Conservation (phyloP, 1,284 basidiomycete species). For the Farysia itapuensis region DNA sequence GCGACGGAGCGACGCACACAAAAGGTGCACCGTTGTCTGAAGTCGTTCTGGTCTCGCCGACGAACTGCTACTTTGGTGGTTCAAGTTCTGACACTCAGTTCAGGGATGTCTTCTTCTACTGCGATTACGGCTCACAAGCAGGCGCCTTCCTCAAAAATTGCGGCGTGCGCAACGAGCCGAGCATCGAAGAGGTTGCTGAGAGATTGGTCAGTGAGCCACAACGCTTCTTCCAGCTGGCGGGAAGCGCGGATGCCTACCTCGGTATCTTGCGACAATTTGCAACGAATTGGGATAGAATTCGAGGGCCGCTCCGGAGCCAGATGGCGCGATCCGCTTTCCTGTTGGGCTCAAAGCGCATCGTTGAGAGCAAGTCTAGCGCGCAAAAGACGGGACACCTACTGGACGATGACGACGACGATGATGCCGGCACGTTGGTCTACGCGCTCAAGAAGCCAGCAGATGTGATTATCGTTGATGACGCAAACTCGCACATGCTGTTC, state of each 20-base stretch:
- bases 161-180: conserved; percentile 86
- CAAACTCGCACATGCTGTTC: conserved; percentile 59
- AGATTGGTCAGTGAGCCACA: conserved; percentile 63
- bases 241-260: conserved; percentile 70
- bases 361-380: conserved; percentile 4
- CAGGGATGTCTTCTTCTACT: conserved; percentile 71
- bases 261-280: conserved; percentile 80
- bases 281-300: conserved; percentile 70
- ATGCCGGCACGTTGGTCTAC: conserved; percentile 51
- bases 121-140: conserved; percentile 78
- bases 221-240: conserved; percentile 71
- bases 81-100: conserved; percentile 36
- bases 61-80: conserved; percentile 67
- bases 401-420: conserved; percentile 38
- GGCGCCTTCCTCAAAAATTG: conserved; percentile 79
- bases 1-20: conserved; percentile 1
- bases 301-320: conserved; percentile 65
- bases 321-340: conserved; percentile 76
- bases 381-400: conserved; percentile 17
- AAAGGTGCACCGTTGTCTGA: conserved; percentile 5
- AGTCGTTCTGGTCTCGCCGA: conserved; percentile 39
- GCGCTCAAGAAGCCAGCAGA: conserved; percentile 56
- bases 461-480: conserved; percentile 58
- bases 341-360: conserved; percentile 69
- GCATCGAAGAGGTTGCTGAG: conserved; percentile 70